These are phyloP conservation scores for Rhizophagus prolifer DNA, from an alignment of 192 early-diverging fungal genomes.

Conservation along the genomic window DNA sequence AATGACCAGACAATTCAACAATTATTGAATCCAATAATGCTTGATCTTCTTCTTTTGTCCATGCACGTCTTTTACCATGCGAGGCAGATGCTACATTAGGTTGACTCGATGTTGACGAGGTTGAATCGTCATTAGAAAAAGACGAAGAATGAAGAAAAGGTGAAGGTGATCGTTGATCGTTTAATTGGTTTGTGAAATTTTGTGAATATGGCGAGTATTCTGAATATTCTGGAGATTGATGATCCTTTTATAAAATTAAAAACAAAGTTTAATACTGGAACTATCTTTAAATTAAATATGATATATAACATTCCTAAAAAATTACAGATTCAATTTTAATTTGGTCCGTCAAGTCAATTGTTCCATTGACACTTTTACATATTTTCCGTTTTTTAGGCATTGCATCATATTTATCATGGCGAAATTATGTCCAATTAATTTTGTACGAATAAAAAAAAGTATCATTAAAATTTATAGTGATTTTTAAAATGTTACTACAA, in stretches of 20 bases:
- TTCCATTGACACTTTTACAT: neutral
- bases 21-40: neutral
- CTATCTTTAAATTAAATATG: too few relatives aligned
- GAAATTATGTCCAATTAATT: too few relatives aligned
- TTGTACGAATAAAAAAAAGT: too few relatives aligned
- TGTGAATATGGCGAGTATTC: neutral
- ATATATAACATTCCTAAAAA: too few relatives aligned
- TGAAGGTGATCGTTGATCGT: neutral
- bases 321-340: neutral
- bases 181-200: too few relatives aligned
- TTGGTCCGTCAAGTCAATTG: neutral
- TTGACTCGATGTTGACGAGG: neutral
- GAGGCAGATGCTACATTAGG: neutral
- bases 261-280: neutral
- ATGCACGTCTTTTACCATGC: neutral
- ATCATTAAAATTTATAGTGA: too few relatives aligned
- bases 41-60: neutral
- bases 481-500: too few relatives aligned
- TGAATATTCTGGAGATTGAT: neutral
- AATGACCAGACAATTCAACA: neutral
- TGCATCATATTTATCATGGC: too few relatives aligned
- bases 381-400: neutral
- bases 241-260: neutral
- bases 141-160: neutral
- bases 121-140: neutral